These are phyloP conservation scores for Pestalotiopsis sp. DNA, from an alignment of 2,329 filamentous ascomycete species.

Conservation along the genomic window DNA sequence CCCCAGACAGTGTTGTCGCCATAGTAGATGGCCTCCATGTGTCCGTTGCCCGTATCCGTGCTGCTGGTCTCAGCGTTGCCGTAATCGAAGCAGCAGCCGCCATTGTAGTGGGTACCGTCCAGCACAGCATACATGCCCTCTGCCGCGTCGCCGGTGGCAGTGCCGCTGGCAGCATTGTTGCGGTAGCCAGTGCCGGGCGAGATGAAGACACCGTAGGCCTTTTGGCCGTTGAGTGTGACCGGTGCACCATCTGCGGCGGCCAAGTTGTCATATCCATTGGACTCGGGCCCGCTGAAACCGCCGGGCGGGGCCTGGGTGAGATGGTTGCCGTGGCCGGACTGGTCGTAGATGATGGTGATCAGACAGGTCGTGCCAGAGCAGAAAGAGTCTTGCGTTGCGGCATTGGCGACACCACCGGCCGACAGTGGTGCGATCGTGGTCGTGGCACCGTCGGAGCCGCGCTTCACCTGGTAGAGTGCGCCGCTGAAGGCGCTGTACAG, in stretches of 20 bases:
- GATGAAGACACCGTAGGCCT: slow-evolving; percentile 65
- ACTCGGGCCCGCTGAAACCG: slow-evolving; percentile 56
- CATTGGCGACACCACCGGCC: slow-evolving; percentile 64
- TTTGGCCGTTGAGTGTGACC: slow-evolving; percentile 60
- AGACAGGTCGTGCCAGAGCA: slow-evolving; percentile 62
- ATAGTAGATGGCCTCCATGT: slow-evolving; percentile 72
- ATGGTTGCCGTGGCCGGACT: slow-evolving; percentile 63
- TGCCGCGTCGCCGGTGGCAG: slow-evolving; percentile 54
- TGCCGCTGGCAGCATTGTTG: slow-evolving; percentile 54
- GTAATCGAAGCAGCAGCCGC: slow-evolving; percentile 58
- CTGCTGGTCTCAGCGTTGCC: slow-evolving; percentile 57
- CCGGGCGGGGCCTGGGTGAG: slow-evolving; percentile 64
- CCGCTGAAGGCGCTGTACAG: slow-evolving; percentile 56
- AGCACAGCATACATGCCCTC: slow-evolving; percentile 64
- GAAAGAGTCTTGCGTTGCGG: slow-evolving; percentile 61
- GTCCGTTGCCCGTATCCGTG: slow-evolving; percentile 58
- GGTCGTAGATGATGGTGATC: slow-evolving; percentile 67
- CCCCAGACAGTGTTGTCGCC: slow-evolving; percentile 58
- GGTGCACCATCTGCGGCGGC: slow-evolving; percentile 62
- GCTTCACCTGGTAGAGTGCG: slow-evolving; percentile 61
- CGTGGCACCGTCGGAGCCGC: slow-evolving; percentile 52
- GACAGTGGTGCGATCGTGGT: slow-evolving; percentile 51
- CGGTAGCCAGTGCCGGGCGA: slow-evolving; percentile 65
- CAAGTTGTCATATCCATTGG: slow-evolving; percentile 60
- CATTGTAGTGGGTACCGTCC: slow-evolving; percentile 62